A percentile compares a stretch with the other conserved stretches of the same genome.
These are phyloP conservation scores for Didymella lethalis DNA, from an alignment of 2,329 filamentous ascomycete species.

Conservation along the genomic window DNA sequence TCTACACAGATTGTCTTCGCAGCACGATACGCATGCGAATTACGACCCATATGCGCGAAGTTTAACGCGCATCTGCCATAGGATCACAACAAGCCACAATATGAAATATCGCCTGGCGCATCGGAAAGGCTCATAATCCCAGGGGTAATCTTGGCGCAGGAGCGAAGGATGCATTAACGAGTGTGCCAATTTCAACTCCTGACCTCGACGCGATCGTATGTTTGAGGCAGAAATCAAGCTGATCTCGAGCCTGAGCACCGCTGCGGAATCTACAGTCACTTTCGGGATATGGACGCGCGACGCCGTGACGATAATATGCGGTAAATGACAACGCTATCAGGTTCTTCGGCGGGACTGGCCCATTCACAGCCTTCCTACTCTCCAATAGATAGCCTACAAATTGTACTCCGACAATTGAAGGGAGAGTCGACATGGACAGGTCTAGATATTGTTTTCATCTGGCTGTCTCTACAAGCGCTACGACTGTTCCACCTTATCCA, in stretches of 20 bases:
- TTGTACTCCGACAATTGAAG: neutral
- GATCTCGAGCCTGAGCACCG: neutral
- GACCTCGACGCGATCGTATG: neutral
- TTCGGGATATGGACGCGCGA: neutral
- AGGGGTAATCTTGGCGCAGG: conserved; percentile 10
- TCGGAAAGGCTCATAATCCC: conserved; percentile 6
- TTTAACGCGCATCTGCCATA: neutral
- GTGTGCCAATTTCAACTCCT: conserved; percentile 5
- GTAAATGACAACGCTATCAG: neutral
- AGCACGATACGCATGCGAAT: neutral
- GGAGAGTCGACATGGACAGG: neutral
- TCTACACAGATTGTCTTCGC: neutral
- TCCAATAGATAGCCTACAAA: neutral
- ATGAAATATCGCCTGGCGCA: conserved; percentile 1
- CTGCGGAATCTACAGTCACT: neutral
- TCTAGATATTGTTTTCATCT: neutral
- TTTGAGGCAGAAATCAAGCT: neutral
- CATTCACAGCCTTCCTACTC: neutral
- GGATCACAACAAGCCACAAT: conserved; percentile 3
- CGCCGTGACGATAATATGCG: neutral
- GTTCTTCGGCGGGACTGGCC: conserved; percentile 4
- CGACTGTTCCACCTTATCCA: conserved; percentile 32
- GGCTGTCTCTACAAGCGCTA: neutral
- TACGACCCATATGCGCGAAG: neutral
- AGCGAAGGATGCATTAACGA: conserved; percentile 3